A percentile compares a stretch with the other conserved stretches of the same genome.
These are phyloP conservation scores for Diaporthe humulicola DNA, from an alignment of 2,329 filamentous ascomycete genomes.

Conservation along the genomic window DNA sequence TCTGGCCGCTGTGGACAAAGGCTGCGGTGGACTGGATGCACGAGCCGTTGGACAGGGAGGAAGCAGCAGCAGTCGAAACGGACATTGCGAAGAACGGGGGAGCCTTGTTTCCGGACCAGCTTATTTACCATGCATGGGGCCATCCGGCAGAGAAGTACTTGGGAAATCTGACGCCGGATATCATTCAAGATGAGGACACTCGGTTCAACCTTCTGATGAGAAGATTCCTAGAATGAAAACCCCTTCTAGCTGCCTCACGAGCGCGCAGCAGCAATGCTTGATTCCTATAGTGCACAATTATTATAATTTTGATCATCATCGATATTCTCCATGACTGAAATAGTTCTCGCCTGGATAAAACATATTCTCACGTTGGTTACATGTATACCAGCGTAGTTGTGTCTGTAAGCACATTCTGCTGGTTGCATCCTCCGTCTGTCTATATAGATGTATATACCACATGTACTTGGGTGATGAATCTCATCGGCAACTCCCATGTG, in stretches of 20 bases:
- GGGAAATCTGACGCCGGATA: not conserved
- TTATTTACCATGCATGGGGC: not conserved
- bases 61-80: not conserved
- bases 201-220: not conserved
- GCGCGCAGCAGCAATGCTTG: not conserved
- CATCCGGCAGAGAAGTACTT: not conserved
- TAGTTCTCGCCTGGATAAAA: too few species aligned
- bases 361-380: too few species aligned
- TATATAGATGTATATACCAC: not conserved
- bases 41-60: not conserved
- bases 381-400: too few species aligned
- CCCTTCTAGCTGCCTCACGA: not conserved
- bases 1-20: slow-evolving; percentile 4
- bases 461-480: not conserved
- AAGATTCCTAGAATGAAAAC: not conserved
- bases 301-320: not conserved
- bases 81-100: not conserved
- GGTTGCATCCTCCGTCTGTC: not conserved
- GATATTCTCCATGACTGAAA: too few species aligned
- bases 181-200: not conserved
- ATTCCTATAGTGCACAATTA: not conserved
- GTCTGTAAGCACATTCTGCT: too few species aligned
- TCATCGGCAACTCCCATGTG: not conserved
- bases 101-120: not conserved
- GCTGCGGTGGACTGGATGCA: not conserved